These are phyloP conservation scores for Melastoma candidum DNA, from an alignment of 441 rosid genomes.

Conservation along the genomic window DNA sequence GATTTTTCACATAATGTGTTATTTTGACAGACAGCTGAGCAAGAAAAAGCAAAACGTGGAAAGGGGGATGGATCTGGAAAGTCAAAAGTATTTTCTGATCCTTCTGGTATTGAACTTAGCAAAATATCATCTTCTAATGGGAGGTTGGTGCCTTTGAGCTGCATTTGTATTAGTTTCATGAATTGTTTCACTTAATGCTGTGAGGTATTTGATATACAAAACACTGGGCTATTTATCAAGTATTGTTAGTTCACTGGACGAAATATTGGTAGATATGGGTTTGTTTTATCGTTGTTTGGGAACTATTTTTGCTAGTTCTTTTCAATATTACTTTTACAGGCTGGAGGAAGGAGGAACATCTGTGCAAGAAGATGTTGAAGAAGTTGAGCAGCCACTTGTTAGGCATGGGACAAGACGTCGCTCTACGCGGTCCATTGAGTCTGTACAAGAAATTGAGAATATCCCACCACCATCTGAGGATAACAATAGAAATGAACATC, in stretches of 20 bases:
- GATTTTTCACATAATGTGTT: conserved; percentile 18
- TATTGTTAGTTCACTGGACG: too few species aligned
- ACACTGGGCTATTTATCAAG: too few species aligned
- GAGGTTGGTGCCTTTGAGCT: conserved; percentile 32
- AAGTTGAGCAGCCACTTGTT: conserved; percentile 65
- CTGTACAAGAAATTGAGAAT: conserved; percentile 37
- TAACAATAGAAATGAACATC: conserved; percentile 27
- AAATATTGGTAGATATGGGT: too few species aligned
- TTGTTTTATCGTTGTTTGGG: background rate
- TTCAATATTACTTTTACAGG: conserved; percentile 24
- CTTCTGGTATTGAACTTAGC: conserved; percentile 32
- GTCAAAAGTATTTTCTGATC: conserved; percentile 31
- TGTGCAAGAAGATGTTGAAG: conserved; percentile 58
- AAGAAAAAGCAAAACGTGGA: conserved; percentile 45
- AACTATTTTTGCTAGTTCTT: conserved; percentile 5
- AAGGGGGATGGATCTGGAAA: conserved; percentile 29
- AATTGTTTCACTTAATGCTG: too few species aligned
- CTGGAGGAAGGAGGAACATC: conserved; percentile 54
- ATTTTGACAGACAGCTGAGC: conserved; percentile 60
- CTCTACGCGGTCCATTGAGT: conserved; percentile 36
- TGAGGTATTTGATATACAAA: too few species aligned
- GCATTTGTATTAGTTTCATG: conserved; percentile 3
- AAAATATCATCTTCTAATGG: conserved; percentile 41
- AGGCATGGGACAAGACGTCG: conserved; percentile 57
- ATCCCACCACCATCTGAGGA: conserved; percentile 46